Percentiles rank a stretch among this genome's conserved stretches.
phyloP scores from a whole-genome alignment of 2,329 filamentous ascomycete genomes.

The Pseudopyricularia javanii region DNA sequence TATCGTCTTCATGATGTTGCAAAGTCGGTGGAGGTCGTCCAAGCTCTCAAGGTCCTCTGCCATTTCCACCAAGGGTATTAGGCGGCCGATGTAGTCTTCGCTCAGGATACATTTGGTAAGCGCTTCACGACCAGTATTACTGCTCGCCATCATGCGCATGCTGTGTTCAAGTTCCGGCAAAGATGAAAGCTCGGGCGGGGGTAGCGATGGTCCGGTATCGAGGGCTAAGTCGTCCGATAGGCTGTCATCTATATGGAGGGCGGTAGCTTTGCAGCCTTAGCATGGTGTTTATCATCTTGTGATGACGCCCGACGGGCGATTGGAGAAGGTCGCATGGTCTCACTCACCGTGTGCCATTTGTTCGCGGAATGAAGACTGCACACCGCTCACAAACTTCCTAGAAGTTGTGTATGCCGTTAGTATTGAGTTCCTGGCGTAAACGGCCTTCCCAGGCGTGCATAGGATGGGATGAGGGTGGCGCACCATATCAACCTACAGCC shows the following conservation, averaged over 20 bases:
- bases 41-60: slow-evolving; percentile 88
- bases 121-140: slow-evolving; percentile 67
- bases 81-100: slow-evolving; percentile 76
- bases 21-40: slow-evolving; percentile 75
- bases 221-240: slow-evolving; percentile 76
- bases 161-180: slow-evolving; percentile 73
- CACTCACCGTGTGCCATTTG: neutral
- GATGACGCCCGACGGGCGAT: neutral
- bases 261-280: slow-evolving; percentile 11
- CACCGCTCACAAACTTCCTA: slow-evolving; percentile 82
- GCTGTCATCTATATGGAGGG: slow-evolving; percentile 53
- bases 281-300: neutral
- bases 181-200: slow-evolving; percentile 67
- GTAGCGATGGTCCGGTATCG: slow-evolving; percentile 66
- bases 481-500: slow-evolving; percentile 89
- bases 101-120: slow-evolving; percentile 76
- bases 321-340: too few species aligned
- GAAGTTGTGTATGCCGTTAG: neutral
- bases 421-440: neutral
- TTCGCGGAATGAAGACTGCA: slow-evolving; percentile 60
- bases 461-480: slow-evolving; percentile 11
- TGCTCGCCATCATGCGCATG: slow-evolving; percentile 68
- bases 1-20: slow-evolving; percentile 95
- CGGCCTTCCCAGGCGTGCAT: neutral
- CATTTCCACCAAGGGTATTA: slow-evolving; percentile 74